Base-by-base conservation (phyloP, 176 grass and related monocot species). In the Lolium perenne region DNA sequence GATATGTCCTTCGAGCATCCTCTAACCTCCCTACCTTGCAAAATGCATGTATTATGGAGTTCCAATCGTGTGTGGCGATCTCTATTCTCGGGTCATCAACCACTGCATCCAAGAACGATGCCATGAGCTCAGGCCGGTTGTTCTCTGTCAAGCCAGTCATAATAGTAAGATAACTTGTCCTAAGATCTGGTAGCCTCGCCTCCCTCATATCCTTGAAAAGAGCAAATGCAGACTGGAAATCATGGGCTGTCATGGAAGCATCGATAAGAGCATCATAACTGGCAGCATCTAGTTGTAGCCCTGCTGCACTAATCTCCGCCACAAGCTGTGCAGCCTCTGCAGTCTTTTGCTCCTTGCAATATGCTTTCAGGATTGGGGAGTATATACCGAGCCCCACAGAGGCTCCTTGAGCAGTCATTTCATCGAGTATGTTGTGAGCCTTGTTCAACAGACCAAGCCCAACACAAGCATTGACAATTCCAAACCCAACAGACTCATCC, bases 61-160 rank as follows among this genome's bases (percentile, higher is more conserved):
- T 98, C 97, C 97, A 98, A 62, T 95, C 97, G 74, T 95, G 97
- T 20, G 97, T 88, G 23, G 91, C 91, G 58, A 98, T 89, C 49
- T 95, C 84, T 80, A 98, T 92, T 80, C 90, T 95, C 0, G 92
- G 97, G 49, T 98, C 97, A 66, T 92, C 90, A 48, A 98, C 93
- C 25, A 92, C 85, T 0, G 90, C 87, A 47, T 98, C 97, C 82
- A 95, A 89, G 83, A 95, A 98, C 22, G 94, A 95, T 65, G 97
- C 97, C 97, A 98, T 98, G 71, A 95, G 92, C 48, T 89, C 97
- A 77, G 97, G 92, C 14, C 90, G 84, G 55, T 98, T 91, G 73
- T 95, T 98, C 85, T 98, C 97, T 21, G 91, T 98, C 75, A 98
- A 90, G 26, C 97, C 97, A 45, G 92, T 98, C 97, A 98, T 98